Base-by-base conservation (phyloP, 140 eudicot genomes). In the Bidens hawaiensis region DNA sequence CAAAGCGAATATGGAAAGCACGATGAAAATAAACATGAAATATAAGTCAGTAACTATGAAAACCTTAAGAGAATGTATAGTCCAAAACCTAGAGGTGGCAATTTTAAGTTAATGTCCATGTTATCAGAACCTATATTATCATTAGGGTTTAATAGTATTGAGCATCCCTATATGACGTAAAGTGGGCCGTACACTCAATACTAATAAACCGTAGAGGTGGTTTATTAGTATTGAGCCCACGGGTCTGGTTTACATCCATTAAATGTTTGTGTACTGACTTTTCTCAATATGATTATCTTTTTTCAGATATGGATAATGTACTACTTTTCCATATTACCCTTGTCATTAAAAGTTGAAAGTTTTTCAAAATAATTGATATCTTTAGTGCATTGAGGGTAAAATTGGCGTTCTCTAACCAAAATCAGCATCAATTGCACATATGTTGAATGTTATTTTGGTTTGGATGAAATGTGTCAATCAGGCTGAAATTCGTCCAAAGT, bases 1-100 rank as follows among this genome's bases (percentile, higher is more conserved):
- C 69, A 60, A 72, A 1, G 96, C 94, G 11, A 93, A 88, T 71
- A 85, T 93, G 94, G 95, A 85, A 73, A 83, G 74, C 80, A 82
- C 81, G 57, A 75, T 74, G 81, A 81, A 77, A 66, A 64, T 75
- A 63, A 79, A 77, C 70, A 78, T 76, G 76, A 74, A 82, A 67
- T 88, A 80, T 65, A 83, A 79, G 99, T 87, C 49, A 49, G 95
- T 82, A 76, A 56, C 55, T 69, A 26, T 46, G 19, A 27, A 63
- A 46, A 51, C 54, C 40, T 45, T 45, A 48, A 69, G 67, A 52
- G 18, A 69, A 38, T 68, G 55, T 42, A 65, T 11, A 41, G 8
- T 33, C 15, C 15, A 46, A 55, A 55, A 55, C n/a, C 41, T 55
- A 55, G 62, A 55, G 62, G 42, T 55, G 62, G 62, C 62, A 55